These are phyloP conservation scores for Penicillium hesseltinei DNA, from an alignment of 2,329 filamentous ascomycete species.

Conservation along the genomic window DNA sequence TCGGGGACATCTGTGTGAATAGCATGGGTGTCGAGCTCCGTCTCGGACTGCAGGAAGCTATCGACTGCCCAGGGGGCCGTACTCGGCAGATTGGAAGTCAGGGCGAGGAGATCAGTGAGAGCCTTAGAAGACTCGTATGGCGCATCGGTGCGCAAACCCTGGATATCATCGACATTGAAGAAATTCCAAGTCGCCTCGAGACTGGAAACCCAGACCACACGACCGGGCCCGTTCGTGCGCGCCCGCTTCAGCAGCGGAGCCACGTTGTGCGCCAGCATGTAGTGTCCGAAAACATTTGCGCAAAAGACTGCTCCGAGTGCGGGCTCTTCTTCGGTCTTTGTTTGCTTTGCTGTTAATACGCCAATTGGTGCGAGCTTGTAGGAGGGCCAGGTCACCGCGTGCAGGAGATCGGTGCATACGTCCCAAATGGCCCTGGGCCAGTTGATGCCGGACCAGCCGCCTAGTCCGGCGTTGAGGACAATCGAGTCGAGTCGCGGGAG, in stretches of 20 bases:
- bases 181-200: slow-evolving; percentile 63
- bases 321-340: slow-evolving; percentile 48
- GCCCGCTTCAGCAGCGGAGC: slow-evolving; percentile 66
- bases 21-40: slow-evolving; percentile 9
- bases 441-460: slow-evolving; percentile 78
- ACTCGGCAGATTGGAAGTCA: slow-evolving; percentile 68
- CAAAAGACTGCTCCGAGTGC: slow-evolving; percentile 78
- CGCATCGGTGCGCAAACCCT: slow-evolving; percentile 60
- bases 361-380: slow-evolving; percentile 68
- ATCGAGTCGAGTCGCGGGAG: slow-evolving; percentile 73
- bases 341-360: slow-evolving; percentile 54
- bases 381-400: slow-evolving; percentile 70
- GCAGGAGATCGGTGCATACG: slow-evolving; percentile 61
- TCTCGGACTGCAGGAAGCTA: slow-evolving; percentile 48
- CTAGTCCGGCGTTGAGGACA: slow-evolving; percentile 84
- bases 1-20: slow-evolving; percentile 12
- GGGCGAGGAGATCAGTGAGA: slow-evolving; percentile 76
- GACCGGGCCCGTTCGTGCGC: slow-evolving; percentile 49
- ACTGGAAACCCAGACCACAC: slow-evolving; percentile 85
- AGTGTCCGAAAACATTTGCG: slow-evolving; percentile 94
- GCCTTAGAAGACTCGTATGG: slow-evolving; percentile 89
- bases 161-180: slow-evolving; percentile 70
- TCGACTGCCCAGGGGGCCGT: slow-evolving; percentile 55
- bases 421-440: slow-evolving; percentile 61
- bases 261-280: slow-evolving; percentile 79